phyloP scores from a whole-genome alignment of 176 grass and related monocot genomes.

The Tillandsia leiboldiana region DNA sequence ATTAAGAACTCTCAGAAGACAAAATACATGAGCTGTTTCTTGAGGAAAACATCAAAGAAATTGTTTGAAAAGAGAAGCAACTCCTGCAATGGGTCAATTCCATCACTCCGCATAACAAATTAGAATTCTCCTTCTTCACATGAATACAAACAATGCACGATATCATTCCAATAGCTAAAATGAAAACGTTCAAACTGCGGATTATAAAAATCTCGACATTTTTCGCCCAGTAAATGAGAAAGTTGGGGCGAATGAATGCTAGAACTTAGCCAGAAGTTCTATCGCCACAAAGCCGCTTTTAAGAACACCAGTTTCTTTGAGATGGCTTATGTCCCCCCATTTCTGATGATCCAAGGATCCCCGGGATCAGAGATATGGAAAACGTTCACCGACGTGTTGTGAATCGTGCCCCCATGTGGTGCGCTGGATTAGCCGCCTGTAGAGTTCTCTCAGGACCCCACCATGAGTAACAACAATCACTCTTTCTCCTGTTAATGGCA shows the following conservation, averaged over 20 bases:
- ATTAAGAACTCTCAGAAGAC: no score
- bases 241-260: not conserved
- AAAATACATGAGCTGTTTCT: no score
- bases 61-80: no score
- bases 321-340: constrained; percentile 53
- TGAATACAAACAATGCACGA: no score
- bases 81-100: no score
- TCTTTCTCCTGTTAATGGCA: constrained; percentile 51
- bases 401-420: constrained; percentile 38
- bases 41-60: no score
- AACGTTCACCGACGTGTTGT: constrained; percentile 63
- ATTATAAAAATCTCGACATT: not conserved
- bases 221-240: not conserved
- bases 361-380: constrained; percentile 47
- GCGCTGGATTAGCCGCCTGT: constrained; percentile 29
- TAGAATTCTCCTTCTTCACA: no score
- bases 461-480: constrained; percentile 70
- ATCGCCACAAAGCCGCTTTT: constrained; percentile 59
- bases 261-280: constrained; percentile 43
- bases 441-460: constrained; percentile 62
- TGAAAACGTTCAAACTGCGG: no score
- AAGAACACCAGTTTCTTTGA: constrained; percentile 39
- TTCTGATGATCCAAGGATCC: constrained; percentile 50
- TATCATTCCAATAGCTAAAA: no score
- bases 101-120: no score